Conservation (phyloP, 2,329 filamentous ascomycete species). For the Myriangium duriaei region DNA sequence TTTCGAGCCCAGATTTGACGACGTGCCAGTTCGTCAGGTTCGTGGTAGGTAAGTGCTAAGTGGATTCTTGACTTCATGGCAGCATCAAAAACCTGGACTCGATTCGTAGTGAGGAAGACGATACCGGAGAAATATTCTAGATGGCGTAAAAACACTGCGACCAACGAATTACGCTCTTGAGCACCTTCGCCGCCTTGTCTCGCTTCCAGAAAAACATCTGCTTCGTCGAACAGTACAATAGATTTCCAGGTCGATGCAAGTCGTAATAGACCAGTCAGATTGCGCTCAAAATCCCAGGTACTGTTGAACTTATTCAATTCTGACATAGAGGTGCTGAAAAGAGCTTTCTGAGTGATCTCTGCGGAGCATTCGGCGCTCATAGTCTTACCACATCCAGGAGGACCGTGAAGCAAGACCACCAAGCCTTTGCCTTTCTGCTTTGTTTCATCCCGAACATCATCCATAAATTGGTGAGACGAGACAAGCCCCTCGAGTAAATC, state of each 20-base stretch:
- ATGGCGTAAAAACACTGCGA: slow-evolving; percentile 25
- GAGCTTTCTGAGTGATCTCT: slow-evolving; percentile 6
- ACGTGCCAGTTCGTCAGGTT: not conserved
- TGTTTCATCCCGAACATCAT: slow-evolving; percentile 7
- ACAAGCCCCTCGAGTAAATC: slow-evolving; percentile 15
- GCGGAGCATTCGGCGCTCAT: slow-evolving; percentile 12
- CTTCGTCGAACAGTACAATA: slow-evolving; percentile 29
- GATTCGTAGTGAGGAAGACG: slow-evolving; percentile 29
- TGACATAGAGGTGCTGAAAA: slow-evolving; percentile 1
- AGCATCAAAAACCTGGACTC: slow-evolving; percentile 24
- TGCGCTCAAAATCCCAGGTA: slow-evolving; percentile 14
- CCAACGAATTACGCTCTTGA: slow-evolving; percentile 17
- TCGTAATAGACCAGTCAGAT: slow-evolving; percentile 13
- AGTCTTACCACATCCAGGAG: slow-evolving; percentile 20
- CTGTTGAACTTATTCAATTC: slow-evolving; percentile 8
- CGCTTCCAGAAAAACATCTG: slow-evolving; percentile 24
- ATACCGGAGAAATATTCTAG: slow-evolving; percentile 29
- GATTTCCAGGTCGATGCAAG: slow-evolving; percentile 16
- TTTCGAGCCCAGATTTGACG: not conserved
- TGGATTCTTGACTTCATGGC: slow-evolving; percentile 25
- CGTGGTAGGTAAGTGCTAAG: slow-evolving; percentile 21
- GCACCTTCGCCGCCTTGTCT: slow-evolving; percentile 12
- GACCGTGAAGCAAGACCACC: slow-evolving; percentile 17
- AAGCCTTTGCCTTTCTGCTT: slow-evolving; percentile 12
- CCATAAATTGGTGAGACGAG: slow-evolving; percentile 15